Evolutionary conservation across 2,329 filamentous ascomycete species (phyloP), one percentile per base, ranked within the genome.

Genomic region (Alternaria rosae): DNA sequence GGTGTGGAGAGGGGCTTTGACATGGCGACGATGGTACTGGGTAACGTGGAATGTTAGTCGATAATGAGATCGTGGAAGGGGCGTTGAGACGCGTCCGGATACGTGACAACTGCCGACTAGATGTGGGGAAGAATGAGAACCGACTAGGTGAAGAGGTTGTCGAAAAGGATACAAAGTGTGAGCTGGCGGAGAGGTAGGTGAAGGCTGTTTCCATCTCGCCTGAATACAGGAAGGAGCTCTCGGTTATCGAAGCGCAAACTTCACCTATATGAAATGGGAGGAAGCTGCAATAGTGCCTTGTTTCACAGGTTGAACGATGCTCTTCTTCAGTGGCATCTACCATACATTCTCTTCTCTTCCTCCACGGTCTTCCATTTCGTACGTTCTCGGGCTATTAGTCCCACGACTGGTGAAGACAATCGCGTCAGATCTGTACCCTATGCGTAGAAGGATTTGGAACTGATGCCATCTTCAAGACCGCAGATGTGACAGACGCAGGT

Each of bases 81-180:
- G 12, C 30, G 17, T 42, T 51, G 38, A 56, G 52, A 60, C 45
- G 20, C 54, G 42, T 42, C 15, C 15, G 20, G 41, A 41, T 43
- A 38, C 23, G 35, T 35, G 35, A 47, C 47, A 21, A 30, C n/a
- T 38, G 35, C 17, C 26, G 20, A 35, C 5, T 15, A 48, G 43
- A 47, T 26, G 23, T 26, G 30, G 26, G 38, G 20, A 30, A 56
- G 21, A n/a, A 38, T 20, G 32, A 9, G n/a, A 26, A 13, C 7
- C 20, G 21, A 41, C 15, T 9, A 42, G 32, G 32, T 28, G n/a
- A 41, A 21, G 25, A 53, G 32, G 21, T 13, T 47, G 50, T 20
- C 23, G 38, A 17, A 51, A 26, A 1, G 28, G 42, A 35, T 21
- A 17, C 23, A 11, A 20, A 11, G 6, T 26, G 32, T 28, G 32